Evolutionary conservation across 2,329 filamentous ascomycete genomes (phyloP).

Genomic region (Thielaviopsis punctulata): DNA sequence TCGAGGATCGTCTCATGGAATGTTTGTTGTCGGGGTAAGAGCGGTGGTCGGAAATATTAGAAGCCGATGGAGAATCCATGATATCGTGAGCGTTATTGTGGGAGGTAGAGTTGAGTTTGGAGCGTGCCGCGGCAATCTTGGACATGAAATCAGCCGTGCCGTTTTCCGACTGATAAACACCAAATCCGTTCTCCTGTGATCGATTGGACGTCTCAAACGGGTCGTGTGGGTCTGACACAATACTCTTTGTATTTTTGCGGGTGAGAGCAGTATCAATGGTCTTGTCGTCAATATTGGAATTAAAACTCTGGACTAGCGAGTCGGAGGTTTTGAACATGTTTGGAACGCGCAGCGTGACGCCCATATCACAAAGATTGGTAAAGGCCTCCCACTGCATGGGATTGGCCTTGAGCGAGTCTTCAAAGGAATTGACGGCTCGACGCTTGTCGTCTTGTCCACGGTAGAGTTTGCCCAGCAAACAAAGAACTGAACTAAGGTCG

Average conservation of each 20-base stretch:
- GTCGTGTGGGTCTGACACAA: constrained; percentile 20
- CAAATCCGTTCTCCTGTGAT: constrained; percentile 6
- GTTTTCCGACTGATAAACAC: constrained; percentile 12
- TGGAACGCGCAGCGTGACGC: constrained; percentile 59
- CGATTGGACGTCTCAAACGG: constrained; percentile 28
- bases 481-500: constrained; percentile 70
- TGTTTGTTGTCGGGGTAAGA: not conserved
- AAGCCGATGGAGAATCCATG: constrained; percentile 40
- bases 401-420: constrained; percentile 75
- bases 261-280: constrained; percentile 6
- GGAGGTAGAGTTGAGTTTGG: constrained; percentile 20
- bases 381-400: constrained; percentile 99
- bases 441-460: constrained; percentile 66
- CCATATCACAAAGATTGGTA: constrained; percentile 70
- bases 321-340: constrained; percentile 73
- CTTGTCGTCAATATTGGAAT: constrained; percentile 15
- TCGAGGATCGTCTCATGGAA: constrained; percentile 22
- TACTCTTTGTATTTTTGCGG: constrained; percentile 10
- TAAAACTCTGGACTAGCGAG: constrained; percentile 29
- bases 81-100: constrained; percentile 30
- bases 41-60: constrained; percentile 2
- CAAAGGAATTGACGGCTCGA: constrained; percentile 72
- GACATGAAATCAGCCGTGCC: constrained; percentile 31
- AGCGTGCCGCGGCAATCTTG: constrained; percentile 34
- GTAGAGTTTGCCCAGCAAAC: constrained; percentile 75